Evolutionary conservation across 139 green algal species (phyloP).

Genomic region (Tetratostichococcus sp.): DNA sequence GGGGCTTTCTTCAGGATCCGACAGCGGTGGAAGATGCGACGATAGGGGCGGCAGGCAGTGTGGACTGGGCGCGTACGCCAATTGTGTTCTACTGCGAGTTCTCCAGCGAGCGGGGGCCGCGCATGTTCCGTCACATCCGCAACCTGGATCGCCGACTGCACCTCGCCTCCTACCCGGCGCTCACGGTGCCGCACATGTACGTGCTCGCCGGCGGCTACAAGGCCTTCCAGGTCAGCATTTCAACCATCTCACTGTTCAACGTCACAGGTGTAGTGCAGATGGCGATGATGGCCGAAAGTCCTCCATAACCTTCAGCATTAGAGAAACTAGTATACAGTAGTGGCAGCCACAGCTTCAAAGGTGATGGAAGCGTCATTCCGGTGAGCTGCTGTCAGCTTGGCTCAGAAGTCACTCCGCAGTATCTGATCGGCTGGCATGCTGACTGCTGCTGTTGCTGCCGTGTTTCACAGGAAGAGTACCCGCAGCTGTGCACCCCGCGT

Average conservation of each 20-base stretch:
- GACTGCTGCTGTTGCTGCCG: no score
- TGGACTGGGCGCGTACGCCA: not conserved
- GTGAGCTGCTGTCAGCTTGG: no score
- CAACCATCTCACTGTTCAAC: no score
- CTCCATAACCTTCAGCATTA: no score
- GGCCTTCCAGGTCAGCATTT: constrained; percentile 5
- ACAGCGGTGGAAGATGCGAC: not conserved
- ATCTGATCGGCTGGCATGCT: no score
- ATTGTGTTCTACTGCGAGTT: constrained; percentile 18
- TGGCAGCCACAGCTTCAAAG: no score
- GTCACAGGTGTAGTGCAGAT: no score
- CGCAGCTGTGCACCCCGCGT: constrained; percentile 3
- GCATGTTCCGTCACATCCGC: constrained; percentile 15
- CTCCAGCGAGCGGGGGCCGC: constrained; percentile 9
- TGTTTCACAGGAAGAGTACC: constrained; percentile 6
- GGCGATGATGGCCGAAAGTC: no score
- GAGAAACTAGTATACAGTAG: no score
- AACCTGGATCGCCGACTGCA: constrained; percentile 7
- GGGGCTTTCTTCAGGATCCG: no score
- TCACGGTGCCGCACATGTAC: constrained; percentile 15
- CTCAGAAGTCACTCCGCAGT: no score
- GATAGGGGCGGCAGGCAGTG: not conserved
- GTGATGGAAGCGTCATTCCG: no score
- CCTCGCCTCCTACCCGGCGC: constrained; percentile 8
- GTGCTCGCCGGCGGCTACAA: constrained; percentile 12